Evolutionary conservation across 1,284 basidiomycete genomes (phyloP).

Genomic region (Mycena sp.): DNA sequence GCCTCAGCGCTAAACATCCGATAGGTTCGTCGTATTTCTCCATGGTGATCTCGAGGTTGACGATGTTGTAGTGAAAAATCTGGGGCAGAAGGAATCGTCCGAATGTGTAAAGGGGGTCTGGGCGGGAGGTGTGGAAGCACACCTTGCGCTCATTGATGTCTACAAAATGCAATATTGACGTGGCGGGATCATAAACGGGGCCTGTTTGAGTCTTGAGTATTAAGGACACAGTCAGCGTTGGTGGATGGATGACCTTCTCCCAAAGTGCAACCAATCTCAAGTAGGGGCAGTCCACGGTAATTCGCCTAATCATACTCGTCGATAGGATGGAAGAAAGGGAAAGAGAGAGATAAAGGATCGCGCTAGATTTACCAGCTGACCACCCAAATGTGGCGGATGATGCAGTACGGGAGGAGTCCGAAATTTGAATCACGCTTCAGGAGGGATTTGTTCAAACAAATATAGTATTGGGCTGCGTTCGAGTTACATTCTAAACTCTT

Average conservation of each 20-base stretch:
- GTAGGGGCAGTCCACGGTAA: conserved; percentile 55
- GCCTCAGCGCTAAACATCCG: conserved; percentile 62
- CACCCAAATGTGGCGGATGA: conserved; percentile 44
- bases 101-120: too few relatives aligned
- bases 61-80: conserved; percentile 64
- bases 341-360: conserved; percentile 12
- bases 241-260: conserved; percentile 62
- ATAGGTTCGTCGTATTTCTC: conserved; percentile 62
- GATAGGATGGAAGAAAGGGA: conserved; percentile 40
- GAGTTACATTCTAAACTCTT: conserved; percentile 36
- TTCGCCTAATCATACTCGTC: conserved; percentile 38
- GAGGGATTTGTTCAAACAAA: conserved; percentile 1
- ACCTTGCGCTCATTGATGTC: conserved; percentile 71
- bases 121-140: too few relatives aligned
- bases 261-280: conserved; percentile 64
- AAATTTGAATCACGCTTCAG: conserved; percentile 13
- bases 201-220: conserved; percentile 55
- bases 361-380: conserved; percentile 21
- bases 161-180: conserved; percentile 69
- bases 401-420: conserved; percentile 29
- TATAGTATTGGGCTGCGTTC: too few relatives aligned
- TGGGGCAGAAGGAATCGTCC: conserved; percentile 33
- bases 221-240: conserved; percentile 9
- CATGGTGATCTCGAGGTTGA: conserved; percentile 47
- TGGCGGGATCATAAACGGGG: conserved; percentile 66